Evolutionary conservation across 805 yeast species (phyloP).

Genomic region (Ogataea minuta): DNA sequence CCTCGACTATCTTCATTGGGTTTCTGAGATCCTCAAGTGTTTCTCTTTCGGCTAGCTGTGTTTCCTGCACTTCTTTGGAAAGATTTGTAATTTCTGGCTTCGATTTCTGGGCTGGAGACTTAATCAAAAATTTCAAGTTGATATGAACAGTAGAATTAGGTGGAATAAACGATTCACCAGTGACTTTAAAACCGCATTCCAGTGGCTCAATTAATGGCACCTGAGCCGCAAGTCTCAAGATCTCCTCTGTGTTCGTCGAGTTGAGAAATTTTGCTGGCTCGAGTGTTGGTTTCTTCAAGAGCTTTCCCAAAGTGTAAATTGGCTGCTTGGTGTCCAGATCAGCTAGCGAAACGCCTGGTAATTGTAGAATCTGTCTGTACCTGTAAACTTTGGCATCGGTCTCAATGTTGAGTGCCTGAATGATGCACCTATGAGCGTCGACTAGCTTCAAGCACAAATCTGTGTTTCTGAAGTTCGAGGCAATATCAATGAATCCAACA

Average conservation of each 20-base stretch:
- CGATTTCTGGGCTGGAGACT: slow-evolving; percentile 69
- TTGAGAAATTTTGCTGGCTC: slow-evolving; percentile 59
- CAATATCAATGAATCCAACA: slow-evolving; percentile 74
- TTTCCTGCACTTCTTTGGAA: slow-evolving; percentile 32
- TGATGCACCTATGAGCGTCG: slow-evolving; percentile 66
- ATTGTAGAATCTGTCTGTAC: slow-evolving; percentile 70
- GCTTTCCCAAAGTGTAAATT: slow-evolving; percentile 66
- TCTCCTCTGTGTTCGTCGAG: slow-evolving; percentile 41
- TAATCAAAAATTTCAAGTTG: slow-evolving; percentile 68
- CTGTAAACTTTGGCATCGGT: slow-evolving; percentile 41
- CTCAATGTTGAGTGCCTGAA: slow-evolving; percentile 62
- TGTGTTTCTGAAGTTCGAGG: slow-evolving; percentile 71
- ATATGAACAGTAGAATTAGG: slow-evolving; percentile 75
- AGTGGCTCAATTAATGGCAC: slow-evolving; percentile 70
- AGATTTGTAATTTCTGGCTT: slow-evolving; percentile 44
- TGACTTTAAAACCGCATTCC: slow-evolving; percentile 73
- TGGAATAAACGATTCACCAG: slow-evolving; percentile 76
- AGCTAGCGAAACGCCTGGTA: slow-evolving; percentile 65
- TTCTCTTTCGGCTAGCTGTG: slow-evolving; percentile 52
- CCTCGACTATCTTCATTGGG: slow-evolving; percentile 63
- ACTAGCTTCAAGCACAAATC: slow-evolving; percentile 60
- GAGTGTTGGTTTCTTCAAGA: slow-evolving; percentile 56
- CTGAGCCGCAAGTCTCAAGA: slow-evolving; percentile 55
- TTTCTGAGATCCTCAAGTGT: slow-evolving; percentile 65
- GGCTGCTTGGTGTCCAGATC: slow-evolving; percentile 47